Conservation (phyloP, 352 stramenopile species). For the Peronospora tabacina region DNA sequence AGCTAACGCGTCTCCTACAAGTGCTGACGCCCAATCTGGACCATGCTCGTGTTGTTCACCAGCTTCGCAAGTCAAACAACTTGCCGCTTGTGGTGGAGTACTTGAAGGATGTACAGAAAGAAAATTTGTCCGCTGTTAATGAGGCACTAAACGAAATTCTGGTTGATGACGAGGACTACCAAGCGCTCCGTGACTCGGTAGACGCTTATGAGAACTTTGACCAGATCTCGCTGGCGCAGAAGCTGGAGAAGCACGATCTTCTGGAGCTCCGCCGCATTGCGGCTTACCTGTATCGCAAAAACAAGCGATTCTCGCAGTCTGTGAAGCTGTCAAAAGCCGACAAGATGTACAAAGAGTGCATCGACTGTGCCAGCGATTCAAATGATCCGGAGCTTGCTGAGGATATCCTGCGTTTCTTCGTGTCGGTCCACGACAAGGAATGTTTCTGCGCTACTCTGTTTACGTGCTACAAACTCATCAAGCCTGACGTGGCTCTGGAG, state of each 20-base stretch:
- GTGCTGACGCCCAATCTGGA: constrained; percentile 98
- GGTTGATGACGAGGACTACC: constrained; percentile 98
- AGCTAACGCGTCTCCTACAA: constrained; percentile 95
- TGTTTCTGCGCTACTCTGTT: constrained; percentile 98
- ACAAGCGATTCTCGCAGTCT: constrained; percentile 97
- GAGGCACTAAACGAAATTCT: constrained; percentile 97
- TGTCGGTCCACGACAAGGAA: constrained; percentile 98
- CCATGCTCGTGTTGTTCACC: constrained; percentile 97
- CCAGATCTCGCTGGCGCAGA: constrained; percentile 96
- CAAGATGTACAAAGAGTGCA: constrained; percentile 99
- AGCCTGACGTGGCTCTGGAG: constrained; percentile 98
- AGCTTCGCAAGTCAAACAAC: constrained; percentile 96
- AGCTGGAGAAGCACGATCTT: constrained; percentile 98
- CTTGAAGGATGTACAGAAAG: constrained; percentile 98
- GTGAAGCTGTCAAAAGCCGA: constrained; percentile 99
- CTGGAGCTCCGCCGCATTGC: constrained; percentile 99
- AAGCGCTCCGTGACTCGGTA: constrained; percentile 93
- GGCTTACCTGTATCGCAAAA: constrained; percentile 98
- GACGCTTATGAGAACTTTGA: constrained; percentile 99
- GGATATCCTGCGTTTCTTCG: constrained; percentile 98
- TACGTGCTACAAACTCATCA: constrained; percentile 98
- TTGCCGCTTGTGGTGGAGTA: constrained; percentile 96
- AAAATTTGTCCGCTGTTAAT: constrained; percentile 98
- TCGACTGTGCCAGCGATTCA: constrained; percentile 97
- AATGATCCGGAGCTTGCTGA: constrained; percentile 94